Conservation (phyloP, 257 asterid genomes). For the Capsicum chinense region DNA sequence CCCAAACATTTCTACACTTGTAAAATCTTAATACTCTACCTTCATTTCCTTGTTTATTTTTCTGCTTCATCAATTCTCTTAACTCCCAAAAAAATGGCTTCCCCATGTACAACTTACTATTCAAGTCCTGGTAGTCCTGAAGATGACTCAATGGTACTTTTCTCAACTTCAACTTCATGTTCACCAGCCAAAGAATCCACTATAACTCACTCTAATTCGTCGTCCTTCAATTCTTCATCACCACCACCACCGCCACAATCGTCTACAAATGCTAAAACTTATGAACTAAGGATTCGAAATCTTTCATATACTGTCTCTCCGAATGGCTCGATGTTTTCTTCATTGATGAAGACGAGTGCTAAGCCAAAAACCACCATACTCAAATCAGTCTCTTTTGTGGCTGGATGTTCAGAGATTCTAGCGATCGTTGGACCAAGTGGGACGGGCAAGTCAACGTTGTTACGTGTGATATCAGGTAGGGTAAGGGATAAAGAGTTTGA, state of each 20-base stretch:
- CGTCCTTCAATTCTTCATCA: constrained; percentile 62
- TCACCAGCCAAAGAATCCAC: constrained; percentile 62
- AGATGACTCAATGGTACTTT: constrained; percentile 66
- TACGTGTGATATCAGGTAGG: constrained; percentile 69
- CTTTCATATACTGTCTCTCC: constrained; percentile 63
- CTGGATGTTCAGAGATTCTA: constrained; percentile 68
- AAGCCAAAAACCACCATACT: constrained; percentile 54
- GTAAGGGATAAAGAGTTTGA: constrained; percentile 53
- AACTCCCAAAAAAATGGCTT: constrained; percentile 23
- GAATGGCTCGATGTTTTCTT: constrained; percentile 35
- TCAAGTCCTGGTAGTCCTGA: constrained; percentile 40
- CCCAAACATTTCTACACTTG: constrained; percentile 34
- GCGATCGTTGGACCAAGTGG: constrained; percentile 91
- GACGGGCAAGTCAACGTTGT: constrained; percentile 77
- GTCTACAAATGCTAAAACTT: constrained; percentile 44
- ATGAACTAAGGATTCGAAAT: constrained; percentile 53
- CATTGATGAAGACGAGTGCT: constrained; percentile 37
- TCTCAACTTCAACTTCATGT: constrained; percentile 55
- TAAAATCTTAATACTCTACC: constrained; percentile 19
- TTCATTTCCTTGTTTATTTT: constrained; percentile 20
- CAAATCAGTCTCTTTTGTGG: constrained; percentile 69
- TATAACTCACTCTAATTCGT: constrained; percentile 46
- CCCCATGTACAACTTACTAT: constrained; percentile 17
- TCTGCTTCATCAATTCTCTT: neutral
- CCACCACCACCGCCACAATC: constrained; percentile 53